A percentile compares a stretch with the other conserved stretches of the same genome.
Evolutionary conservation across 1,284 basidiomycete genomes (phyloP).

Genomic region (Trichosporon asahii): DNA sequence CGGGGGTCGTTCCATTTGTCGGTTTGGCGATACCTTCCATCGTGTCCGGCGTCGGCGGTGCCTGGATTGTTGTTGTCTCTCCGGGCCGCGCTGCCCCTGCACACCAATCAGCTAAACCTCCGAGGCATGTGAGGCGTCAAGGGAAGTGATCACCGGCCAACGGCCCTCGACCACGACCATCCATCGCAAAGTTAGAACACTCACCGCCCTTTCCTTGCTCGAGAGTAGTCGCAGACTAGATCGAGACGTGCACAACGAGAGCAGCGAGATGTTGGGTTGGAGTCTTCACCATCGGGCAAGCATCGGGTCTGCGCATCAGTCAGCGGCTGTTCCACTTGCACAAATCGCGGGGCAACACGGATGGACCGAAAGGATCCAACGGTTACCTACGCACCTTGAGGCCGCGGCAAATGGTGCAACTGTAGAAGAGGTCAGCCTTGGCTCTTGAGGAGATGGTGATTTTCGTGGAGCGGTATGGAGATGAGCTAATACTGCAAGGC

Average conservation of each 20-base stretch:
- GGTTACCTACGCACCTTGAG: constrained; percentile 15
- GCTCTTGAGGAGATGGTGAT: not conserved
- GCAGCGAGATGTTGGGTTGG: constrained; percentile 18
- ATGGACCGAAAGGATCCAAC: not conserved
- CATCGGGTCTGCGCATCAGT: constrained; percentile 16
- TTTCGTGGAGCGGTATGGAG: not conserved
- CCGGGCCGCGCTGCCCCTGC: not conserved
- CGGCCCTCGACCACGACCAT: not conserved
- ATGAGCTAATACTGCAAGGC: not conserved
- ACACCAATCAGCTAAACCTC: not conserved
- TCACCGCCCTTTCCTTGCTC: constrained; percentile 18
- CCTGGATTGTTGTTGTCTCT: not conserved
- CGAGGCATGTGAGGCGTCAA: not conserved
- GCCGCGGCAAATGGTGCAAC: constrained; percentile 19
- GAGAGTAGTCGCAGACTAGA: constrained; percentile 18
- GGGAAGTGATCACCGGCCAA: not conserved
- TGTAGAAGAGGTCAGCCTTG: constrained; percentile 8
- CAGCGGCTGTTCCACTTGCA: not conserved
- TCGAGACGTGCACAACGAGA: constrained; percentile 23
- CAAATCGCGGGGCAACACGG: not conserved
- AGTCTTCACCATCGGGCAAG: constrained; percentile 21
- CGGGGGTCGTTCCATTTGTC: not conserved
- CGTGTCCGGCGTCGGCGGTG: not conserved
- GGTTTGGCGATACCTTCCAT: not conserved
- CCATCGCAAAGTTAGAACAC: not conserved